Evolutionary conservation across 2,329 filamentous ascomycete species (phyloP).

Genomic region (Aspergillus costaricaensis): DNA sequence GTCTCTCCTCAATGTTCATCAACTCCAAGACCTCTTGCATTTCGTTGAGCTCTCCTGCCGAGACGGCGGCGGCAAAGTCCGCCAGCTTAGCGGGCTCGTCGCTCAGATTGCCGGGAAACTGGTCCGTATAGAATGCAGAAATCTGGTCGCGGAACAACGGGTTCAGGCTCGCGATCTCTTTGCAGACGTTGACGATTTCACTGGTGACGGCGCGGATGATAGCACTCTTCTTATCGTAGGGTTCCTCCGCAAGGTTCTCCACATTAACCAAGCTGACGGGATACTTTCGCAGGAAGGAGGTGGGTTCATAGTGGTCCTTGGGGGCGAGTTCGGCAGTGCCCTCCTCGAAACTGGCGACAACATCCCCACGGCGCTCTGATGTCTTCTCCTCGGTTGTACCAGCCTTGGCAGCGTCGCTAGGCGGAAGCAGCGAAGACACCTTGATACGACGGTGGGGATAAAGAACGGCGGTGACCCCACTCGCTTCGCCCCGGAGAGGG

Average conservation of each 20-base stretch:
- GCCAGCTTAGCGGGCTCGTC: constrained; percentile 93
- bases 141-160: constrained; percentile 96
- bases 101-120: constrained; percentile 90
- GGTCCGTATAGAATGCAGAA: constrained; percentile 93
- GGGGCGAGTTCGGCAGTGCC: constrained; percentile 61
- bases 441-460: constrained; percentile 95
- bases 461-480: constrained; percentile 84
- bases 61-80: constrained; percentile 95
- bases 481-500: constrained; percentile 78
- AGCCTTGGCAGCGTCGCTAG: constrained; percentile 47
- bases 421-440: constrained; percentile 79
- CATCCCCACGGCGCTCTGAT: constrained; percentile 79
- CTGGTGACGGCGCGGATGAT: constrained; percentile 90
- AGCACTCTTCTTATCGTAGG: constrained; percentile 84
- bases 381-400: constrained; percentile 44
- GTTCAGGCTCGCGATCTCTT: constrained; percentile 92
- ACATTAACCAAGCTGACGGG: constrained; percentile 93
- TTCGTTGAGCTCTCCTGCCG: constrained; percentile 88
- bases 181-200: constrained; percentile 98
- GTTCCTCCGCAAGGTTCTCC: constrained; percentile 86
- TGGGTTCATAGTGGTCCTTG: constrained; percentile 73
- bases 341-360: constrained; percentile 97
- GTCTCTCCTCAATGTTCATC: constrained; percentile 85
- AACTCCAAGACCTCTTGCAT: constrained; percentile 88
- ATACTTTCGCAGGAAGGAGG: constrained; percentile 86